Percentiles rank a stretch among this genome's conserved stretches.
These are phyloP conservation scores for Medicago truncatula DNA, from an alignment of 306 rosid species.

Conservation along the genomic window DNA sequence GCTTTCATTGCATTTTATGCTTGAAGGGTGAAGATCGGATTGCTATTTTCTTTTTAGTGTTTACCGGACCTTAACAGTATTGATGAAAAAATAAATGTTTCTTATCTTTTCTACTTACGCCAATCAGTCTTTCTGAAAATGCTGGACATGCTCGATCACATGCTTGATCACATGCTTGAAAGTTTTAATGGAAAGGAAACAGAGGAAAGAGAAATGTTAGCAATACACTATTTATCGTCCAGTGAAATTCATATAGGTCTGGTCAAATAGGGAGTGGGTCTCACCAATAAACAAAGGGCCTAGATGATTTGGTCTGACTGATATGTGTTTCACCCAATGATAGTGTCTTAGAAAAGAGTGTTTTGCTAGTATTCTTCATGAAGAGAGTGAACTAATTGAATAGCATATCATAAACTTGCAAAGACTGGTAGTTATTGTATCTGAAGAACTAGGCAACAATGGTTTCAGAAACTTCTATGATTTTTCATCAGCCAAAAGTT, in stretches of 20 bases:
- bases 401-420: conserved; percentile 4
- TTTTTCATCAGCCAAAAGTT: not conserved
- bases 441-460: conserved; percentile 6
- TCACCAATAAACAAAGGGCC: not conserved
- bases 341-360: not conserved
- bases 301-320: not conserved
- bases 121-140: conserved; percentile 12
- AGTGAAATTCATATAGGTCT: not conserved
- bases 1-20: conserved; percentile 28
- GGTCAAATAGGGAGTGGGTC: not conserved
- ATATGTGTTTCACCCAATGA: not conserved
- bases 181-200: not conserved
- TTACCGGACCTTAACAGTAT: conserved; percentile 25
- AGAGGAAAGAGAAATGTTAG: not conserved
- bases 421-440: conserved; percentile 11
- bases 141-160: conserved; percentile 16
- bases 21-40: conserved; percentile 20
- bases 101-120: conserved; percentile 1
- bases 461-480: not conserved
- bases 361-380: conserved; percentile 6
- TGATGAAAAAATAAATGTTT: conserved; percentile 15
- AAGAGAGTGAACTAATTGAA: conserved; percentile 23
- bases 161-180: not conserved
- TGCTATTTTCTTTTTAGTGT: not conserved
- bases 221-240: not conserved